These are phyloP conservation scores for Boletus rufocinnamomeus DNA, from an alignment of 768 basidiomycete species.

Conservation along the genomic window DNA sequence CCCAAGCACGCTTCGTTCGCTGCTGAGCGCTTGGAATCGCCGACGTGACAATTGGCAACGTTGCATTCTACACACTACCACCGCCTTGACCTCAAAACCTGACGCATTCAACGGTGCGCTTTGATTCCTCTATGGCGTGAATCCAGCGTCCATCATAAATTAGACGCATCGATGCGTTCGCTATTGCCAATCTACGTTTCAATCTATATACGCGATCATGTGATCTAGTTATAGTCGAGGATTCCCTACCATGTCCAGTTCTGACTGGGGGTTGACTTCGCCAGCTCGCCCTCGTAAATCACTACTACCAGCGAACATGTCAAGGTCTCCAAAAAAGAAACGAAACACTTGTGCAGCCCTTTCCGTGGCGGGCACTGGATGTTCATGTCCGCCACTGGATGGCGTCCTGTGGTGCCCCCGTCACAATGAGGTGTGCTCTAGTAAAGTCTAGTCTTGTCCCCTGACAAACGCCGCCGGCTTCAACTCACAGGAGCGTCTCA, in stretches of 20 bases:
- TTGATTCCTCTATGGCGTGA: too few relatives aligned
- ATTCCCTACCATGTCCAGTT: background rate
- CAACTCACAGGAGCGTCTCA: slow-evolving; percentile 34
- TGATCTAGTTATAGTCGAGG: background rate
- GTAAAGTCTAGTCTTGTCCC: background rate
- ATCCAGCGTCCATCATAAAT: background rate
- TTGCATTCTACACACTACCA: background rate
- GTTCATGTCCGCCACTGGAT: slow-evolving; percentile 11
- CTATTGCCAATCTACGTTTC: background rate
- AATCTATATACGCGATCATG: slow-evolving; percentile 9
- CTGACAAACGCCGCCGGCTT: background rate
- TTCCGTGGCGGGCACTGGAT: slow-evolving; percentile 15
- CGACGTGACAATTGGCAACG: background rate
- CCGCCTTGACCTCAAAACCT: too few relatives aligned
- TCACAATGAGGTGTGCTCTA: slow-evolving; percentile 33
- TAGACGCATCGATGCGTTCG: background rate
- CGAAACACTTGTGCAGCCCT: slow-evolving; percentile 21
- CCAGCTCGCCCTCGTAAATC: background rate
- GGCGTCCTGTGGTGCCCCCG: slow-evolving; percentile 29
- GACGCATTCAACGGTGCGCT: background rate
- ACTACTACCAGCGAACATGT: background rate
- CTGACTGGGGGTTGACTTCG: slow-evolving; percentile 1
- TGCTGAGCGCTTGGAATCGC: background rate
- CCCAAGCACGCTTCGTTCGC: background rate
- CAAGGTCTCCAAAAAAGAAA: slow-evolving; percentile 13